Evolutionary conservation across 2,329 filamentous ascomycete species (phyloP), one percentile per base, ranked within the genome.

Genomic region (Epichloe sibirici): DNA sequence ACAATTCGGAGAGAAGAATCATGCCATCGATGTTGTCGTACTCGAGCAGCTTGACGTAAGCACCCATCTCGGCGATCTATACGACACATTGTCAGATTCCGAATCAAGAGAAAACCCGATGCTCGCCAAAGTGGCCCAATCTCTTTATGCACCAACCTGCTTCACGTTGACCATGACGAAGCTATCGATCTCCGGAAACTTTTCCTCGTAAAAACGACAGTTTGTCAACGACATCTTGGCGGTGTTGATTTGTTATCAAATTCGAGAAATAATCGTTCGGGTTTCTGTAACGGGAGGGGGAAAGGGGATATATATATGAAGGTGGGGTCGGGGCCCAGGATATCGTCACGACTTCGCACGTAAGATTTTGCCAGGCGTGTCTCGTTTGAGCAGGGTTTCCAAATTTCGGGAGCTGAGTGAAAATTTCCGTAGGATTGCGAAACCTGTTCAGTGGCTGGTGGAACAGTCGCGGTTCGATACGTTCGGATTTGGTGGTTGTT

Each of bases 111-210:
- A 21, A 5, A 21, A 13, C 42, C 44, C 37, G 31, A 38, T 38
- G 23, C 44, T 31, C 37, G n/a, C 37, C 43, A 13, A 13, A n/a
- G 9, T 4, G 5, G 31, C 44, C 13, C 51, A 45, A 47, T 28
- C 53, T 51, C 52, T 53, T 65, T 77, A 21, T 57, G 69, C 90
- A 66, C 78, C 57, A 69, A 90, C 87, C 84, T 95, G 90, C 82
- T 95, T 95, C 65, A 97, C 93, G 73, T 97, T 98, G 70, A 98
- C 93, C 93, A 98, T 98, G 69, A 98, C 94, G 74, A 96, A 97
- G 79, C 89, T 95, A 75, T 98, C 93, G 69, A 98, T 91, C 79
- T 97, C 93, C 63, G 69, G 67, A 57, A 86, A 96, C 74, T 95
- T 95, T 76, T 95, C 89, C 79, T 95, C 90, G 71, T 95, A 96